Evolutionary conservation across 2,329 filamentous ascomycete genomes (phyloP), one percentile per base, ranked within the genome.

Genomic region (Colletotrichum somersetense): DNA sequence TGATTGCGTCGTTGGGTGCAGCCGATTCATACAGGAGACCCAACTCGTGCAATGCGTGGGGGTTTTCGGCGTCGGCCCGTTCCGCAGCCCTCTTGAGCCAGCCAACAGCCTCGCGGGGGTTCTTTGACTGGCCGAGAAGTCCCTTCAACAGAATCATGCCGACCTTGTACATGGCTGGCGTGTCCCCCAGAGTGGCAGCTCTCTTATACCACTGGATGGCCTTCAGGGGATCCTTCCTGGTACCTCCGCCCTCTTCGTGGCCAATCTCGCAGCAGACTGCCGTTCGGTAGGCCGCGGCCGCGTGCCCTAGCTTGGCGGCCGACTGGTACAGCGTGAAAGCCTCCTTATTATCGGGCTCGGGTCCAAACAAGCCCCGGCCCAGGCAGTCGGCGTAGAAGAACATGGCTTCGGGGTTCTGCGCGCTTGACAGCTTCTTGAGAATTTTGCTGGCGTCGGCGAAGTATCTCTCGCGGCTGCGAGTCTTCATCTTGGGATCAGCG

Each of bases 151-250:
- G 85, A 75, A 99, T 97, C 92, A 98, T 97, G 71, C 96, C 96
- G 82, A 98, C 91, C 83, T 99, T 99, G 85, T 98, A 99, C 94
- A 98, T 97, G 40, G 95, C 96, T 0, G 96, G 93, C 1, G 93
- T 92, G 78, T 99, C 96, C 3, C 96, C 96, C 3, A 98, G 86
- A 16, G 92, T 92, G 14, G 96, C 96, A 8, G 96, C 95, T 55
- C 95, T 93, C 80, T 96, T 95, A 82, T 99, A 99, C 96, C 96
- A 99, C 81, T 98, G 96, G 26, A 98, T 95, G 1, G 96, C 96
- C 83, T 98, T 98, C 75, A 96, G 83, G 0, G 94, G 94, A 78
- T 99, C 96, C 77, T 92, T 93, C 71, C 94, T 91, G 1, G 96
- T 98, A 33, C 96, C 96, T 64, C 96, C 96, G 40, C 95, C 96